Evolutionary conservation across 1,139 yeast species (phyloP).

Genomic region (Taphrina communis): DNA sequence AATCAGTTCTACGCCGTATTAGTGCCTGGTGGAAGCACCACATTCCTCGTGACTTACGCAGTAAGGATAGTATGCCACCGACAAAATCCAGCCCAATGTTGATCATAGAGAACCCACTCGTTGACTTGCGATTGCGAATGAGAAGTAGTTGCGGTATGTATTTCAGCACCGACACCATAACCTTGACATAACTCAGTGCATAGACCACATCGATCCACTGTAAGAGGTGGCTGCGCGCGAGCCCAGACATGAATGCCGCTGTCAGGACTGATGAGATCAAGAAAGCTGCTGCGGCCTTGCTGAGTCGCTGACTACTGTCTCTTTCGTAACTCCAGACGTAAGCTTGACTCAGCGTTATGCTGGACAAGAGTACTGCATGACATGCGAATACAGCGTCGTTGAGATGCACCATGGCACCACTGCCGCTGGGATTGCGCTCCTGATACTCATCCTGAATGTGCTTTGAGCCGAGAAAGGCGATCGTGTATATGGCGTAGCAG

Average conservation of each 20-base stretch:
- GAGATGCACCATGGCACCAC: slow-evolving; percentile 33
- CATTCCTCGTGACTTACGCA: neutral
- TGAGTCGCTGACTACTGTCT: slow-evolving; percentile 9
- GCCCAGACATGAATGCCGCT: neutral
- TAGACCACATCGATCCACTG: slow-evolving; percentile 39
- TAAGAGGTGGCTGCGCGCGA: neutral
- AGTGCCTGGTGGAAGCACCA: neutral
- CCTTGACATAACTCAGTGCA: slow-evolving; percentile 27
- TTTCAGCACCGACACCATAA: slow-evolving; percentile 32
- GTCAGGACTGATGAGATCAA: slow-evolving; percentile 8
- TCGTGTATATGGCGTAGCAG: slow-evolving; percentile 26
- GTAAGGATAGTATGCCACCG: slow-evolving; percentile 29
- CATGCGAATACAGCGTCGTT: slow-evolving; percentile 39
- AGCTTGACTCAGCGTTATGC: slow-evolving; percentile 36
- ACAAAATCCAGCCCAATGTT: slow-evolving; percentile 34
- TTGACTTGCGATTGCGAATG: slow-evolving; percentile 23
- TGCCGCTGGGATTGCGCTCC: slow-evolving; percentile 17
- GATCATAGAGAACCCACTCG: slow-evolving; percentile 33
- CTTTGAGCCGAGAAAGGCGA: slow-evolving; percentile 18
- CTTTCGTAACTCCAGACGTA: slow-evolving; percentile 21
- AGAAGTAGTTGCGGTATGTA: slow-evolving; percentile 35
- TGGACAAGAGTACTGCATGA: slow-evolving; percentile 30
- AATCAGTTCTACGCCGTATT: slow-evolving; percentile 6
- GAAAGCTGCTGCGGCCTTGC: slow-evolving; percentile 11
- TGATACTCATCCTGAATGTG: slow-evolving; percentile 20